Conservation (phyloP, 2,329 filamentous ascomycete genomes). For the Elsinoe australis region DNA sequence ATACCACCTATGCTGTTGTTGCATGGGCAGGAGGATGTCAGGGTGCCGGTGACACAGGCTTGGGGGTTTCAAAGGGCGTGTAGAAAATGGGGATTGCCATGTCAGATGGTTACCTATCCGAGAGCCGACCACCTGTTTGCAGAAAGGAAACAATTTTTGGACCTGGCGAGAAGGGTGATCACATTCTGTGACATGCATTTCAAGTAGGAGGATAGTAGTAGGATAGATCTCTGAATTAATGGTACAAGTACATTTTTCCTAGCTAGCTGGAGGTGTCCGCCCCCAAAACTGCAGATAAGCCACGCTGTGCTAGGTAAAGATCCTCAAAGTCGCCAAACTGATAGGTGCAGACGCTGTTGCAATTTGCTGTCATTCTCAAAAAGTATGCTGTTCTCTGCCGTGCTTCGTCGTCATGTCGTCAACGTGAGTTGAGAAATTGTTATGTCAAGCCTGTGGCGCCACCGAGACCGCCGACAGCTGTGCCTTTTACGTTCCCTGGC, state of each 20-base stretch:
- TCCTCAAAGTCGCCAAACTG: slow-evolving; percentile 2
- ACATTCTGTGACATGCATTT: slow-evolving; percentile 22
- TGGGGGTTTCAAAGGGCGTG: slow-evolving; percentile 30
- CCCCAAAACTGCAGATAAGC: not conserved
- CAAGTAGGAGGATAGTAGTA: not conserved
- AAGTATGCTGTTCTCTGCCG: not conserved
- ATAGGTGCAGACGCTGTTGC: not conserved
- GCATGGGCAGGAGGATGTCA: slow-evolving; percentile 30
- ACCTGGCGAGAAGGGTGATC: slow-evolving; percentile 25
- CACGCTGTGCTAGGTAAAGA: slow-evolving; percentile 8
- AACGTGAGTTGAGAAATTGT: not conserved
- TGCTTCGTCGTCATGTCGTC: not conserved
- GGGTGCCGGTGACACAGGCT: slow-evolving; percentile 32
- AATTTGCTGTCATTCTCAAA: not conserved
- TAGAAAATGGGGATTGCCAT: slow-evolving; percentile 25
- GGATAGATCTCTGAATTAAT: not conserved
- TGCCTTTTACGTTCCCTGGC: slow-evolving; percentile 16
- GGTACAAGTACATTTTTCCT: slow-evolving; percentile 5
- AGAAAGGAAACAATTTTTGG: slow-evolving; percentile 28
- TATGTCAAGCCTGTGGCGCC: slow-evolving; percentile 17
- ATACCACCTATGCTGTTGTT: slow-evolving; percentile 32
- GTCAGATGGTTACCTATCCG: slow-evolving; percentile 33
- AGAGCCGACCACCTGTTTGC: slow-evolving; percentile 28
- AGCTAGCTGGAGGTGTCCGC: not conserved
- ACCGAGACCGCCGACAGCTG: slow-evolving; percentile 5